These are phyloP conservation scores for Discostella stelligeroides DNA, from an alignment of 108 stramenopile genomes.

Conservation along the genomic window DNA sequence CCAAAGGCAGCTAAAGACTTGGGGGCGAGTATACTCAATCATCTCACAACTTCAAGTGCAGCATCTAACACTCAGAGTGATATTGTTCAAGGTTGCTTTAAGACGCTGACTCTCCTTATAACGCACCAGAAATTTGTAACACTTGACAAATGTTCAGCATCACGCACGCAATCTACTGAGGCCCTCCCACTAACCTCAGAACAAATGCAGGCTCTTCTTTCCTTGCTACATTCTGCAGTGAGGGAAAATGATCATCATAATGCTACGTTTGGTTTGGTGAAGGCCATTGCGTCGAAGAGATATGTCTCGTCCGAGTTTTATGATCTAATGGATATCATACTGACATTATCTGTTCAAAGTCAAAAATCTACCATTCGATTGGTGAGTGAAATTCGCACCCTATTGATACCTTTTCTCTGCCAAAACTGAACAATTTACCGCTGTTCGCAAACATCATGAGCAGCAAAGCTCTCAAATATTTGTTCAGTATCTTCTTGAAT, in stretches of 20 bases:
- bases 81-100: slow-evolving; percentile 89
- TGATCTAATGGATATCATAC: slow-evolving; percentile 84
- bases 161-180: neutral
- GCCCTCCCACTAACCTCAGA: slow-evolving; percentile 58
- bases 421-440: slow-evolving; percentile 3
- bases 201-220: slow-evolving; percentile 84
- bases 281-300: slow-evolving; percentile 63
- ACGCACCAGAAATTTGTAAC: slow-evolving; percentile 36
- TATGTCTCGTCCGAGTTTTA: slow-evolving; percentile 83
- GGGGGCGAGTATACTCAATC: slow-evolving; percentile 68
- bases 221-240: slow-evolving; percentile 61
- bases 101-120: slow-evolving; percentile 81
- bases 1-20: slow-evolving; percentile 62
- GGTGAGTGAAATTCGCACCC: slow-evolving; percentile 45
- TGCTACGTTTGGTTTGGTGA: slow-evolving; percentile 77
- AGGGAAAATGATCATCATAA: slow-evolving; percentile 79
- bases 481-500: slow-evolving; percentile 83
- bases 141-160: neutral
- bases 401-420: slow-evolving; percentile 3
- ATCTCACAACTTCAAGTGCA: slow-evolving; percentile 64
- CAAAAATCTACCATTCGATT: slow-evolving; percentile 70
- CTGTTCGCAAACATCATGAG: neutral
- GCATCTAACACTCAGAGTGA: slow-evolving; percentile 76
- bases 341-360: slow-evolving; percentile 80
- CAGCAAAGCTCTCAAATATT: slow-evolving; percentile 78